A percentile compares a stretch with the other conserved stretches of the same genome.
Conservation (phyloP, 441 rosid species). For the Euphorbia corollata region DNA sequence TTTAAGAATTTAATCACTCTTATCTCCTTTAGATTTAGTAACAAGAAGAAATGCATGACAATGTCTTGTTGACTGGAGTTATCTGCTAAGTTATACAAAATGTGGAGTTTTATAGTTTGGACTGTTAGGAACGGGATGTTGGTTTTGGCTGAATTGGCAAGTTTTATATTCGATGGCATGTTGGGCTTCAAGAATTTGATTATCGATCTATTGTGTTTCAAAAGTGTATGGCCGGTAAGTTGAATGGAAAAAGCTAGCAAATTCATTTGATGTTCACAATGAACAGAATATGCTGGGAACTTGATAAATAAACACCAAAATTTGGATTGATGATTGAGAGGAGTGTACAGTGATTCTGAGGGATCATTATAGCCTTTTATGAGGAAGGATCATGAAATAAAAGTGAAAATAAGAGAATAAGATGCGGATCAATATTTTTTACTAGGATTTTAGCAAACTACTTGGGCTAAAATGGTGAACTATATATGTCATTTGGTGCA, state of each 20-base stretch:
- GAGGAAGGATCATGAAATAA: background rate
- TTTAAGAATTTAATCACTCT: background rate
- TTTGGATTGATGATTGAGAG: background rate
- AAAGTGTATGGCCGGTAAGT: background rate
- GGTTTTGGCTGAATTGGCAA: slow-evolving; percentile 1
- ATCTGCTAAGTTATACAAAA: background rate
- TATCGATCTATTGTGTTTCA: background rate
- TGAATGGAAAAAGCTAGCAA: background rate
- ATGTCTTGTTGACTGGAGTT: background rate
- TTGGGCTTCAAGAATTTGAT: background rate
- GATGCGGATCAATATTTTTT: background rate
- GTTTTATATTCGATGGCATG: background rate
- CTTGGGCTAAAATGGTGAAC: background rate
- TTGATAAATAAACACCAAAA: background rate
- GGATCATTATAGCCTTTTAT: background rate
- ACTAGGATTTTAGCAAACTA: background rate
- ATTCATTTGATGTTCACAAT: background rate
- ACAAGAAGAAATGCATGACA: background rate
- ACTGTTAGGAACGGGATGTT: background rate
- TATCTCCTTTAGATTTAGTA: background rate
- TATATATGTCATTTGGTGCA: background rate
- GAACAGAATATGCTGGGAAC: background rate
- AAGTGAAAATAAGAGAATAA: slow-evolving; percentile 6
- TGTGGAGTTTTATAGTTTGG: slow-evolving; percentile 5
- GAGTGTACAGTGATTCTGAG: background rate